Evolutionary conservation across 495 filamentous ascomycete species (phyloP).

Genomic region (Clohesyomyces aquaticus): DNA sequence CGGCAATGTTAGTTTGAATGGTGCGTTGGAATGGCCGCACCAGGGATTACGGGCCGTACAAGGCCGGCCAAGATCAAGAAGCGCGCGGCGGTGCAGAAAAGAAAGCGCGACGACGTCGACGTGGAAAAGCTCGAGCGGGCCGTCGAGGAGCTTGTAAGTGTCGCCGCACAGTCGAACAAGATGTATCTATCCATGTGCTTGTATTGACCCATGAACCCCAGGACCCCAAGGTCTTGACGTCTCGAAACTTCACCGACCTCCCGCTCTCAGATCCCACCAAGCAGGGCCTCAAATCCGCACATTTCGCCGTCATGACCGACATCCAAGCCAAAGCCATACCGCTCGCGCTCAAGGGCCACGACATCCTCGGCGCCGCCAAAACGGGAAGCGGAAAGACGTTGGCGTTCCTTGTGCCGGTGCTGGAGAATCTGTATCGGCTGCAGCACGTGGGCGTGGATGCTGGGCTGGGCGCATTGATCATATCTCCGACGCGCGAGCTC

Average conservation of each 20-base stretch:
- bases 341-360: slow-evolving; percentile 79
- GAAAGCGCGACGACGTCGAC: slow-evolving; percentile 66
- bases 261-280: slow-evolving; percentile 86
- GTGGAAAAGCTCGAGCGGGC: slow-evolving; percentile 57
- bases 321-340: slow-evolving; percentile 88
- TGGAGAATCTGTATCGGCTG: slow-evolving; percentile 91
- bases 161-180: too few relatives aligned
- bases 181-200: too few relatives aligned
- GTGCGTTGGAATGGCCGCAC: slow-evolving; percentile 32
- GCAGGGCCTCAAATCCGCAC: slow-evolving; percentile 77
- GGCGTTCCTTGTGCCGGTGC: slow-evolving; percentile 86
- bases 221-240: slow-evolving; percentile 35
- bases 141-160: slow-evolving; percentile 53
- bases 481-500: slow-evolving; percentile 92
- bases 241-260: slow-evolving; percentile 71
- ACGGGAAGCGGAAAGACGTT: slow-evolving; percentile 97
- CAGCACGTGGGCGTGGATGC: slow-evolving; percentile 86
- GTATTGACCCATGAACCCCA: too few relatives aligned
- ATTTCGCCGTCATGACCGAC: slow-evolving; percentile 88
- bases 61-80: slow-evolving; percentile 49
- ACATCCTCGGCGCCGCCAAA: slow-evolving; percentile 94
- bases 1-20: slow-evolving; percentile 14
- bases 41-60: slow-evolving; percentile 41
- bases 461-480: slow-evolving; percentile 86
- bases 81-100: slow-evolving; percentile 57